Percentiles rank a stretch among this genome's conserved stretches.
These are phyloP conservation scores for Saccharum spontaneum DNA, from an alignment of 176 grass and related monocot genomes.

Conservation along the genomic window DNA sequence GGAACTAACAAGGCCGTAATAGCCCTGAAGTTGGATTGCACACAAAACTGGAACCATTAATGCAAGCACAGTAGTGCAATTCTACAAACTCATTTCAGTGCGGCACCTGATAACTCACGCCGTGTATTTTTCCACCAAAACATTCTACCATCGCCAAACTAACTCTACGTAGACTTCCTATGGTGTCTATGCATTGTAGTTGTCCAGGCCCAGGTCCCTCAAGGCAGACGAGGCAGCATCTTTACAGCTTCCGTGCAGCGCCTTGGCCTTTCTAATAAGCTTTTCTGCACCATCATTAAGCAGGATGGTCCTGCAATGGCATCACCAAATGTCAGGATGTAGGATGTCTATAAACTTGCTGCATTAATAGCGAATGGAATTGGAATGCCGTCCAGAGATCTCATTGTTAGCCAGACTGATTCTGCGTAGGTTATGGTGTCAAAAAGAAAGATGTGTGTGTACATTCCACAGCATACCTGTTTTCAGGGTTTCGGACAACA, in stretches of 20 bases:
- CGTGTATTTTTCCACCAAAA: neutral
- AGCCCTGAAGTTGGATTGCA: neutral
- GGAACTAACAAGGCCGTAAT: neutral
- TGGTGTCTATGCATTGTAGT: conserved; percentile 65
- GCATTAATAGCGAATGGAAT: neutral
- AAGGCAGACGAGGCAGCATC: conserved; percentile 83
- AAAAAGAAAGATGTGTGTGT: neutral
- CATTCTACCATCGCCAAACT: neutral
- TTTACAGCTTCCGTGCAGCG: conserved; percentile 68
- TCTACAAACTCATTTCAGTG: neutral
- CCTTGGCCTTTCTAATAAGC: conserved; percentile 80
- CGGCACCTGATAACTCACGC: neutral
- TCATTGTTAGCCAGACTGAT: neutral
- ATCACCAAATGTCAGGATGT: neutral
- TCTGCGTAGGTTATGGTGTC: neutral
- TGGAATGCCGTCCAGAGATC: neutral
- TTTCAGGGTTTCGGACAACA: conserved; percentile 85
- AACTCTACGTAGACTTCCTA: neutral
- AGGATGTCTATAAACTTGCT: neutral
- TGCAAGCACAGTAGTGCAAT: neutral
- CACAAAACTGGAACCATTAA: neutral
- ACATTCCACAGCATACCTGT: conserved; percentile 51
- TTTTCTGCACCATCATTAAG: conserved; percentile 79
- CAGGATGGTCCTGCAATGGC: conserved; percentile 58
- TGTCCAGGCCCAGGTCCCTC: conserved; percentile 82